Evolutionary conservation across 2,329 filamentous ascomycete species (phyloP).

Genomic region (Epichloe gansuensis): DNA sequence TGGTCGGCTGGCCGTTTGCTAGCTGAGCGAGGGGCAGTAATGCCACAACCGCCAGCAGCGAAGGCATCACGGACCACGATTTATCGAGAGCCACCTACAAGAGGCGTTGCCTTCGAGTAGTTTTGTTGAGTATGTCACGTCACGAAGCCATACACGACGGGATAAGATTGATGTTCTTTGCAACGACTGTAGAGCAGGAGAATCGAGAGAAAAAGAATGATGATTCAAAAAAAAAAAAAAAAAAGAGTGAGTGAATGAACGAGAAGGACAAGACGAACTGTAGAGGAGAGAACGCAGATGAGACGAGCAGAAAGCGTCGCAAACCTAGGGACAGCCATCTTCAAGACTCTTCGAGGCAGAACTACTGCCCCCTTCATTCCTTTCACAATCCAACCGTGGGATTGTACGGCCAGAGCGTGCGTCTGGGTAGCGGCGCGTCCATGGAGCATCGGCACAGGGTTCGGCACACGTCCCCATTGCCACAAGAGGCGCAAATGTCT

Average conservation of each 20-base stretch:
- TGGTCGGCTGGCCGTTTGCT: conserved; percentile 27
- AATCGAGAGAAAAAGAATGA: background rate
- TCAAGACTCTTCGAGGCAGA: conserved; percentile 19
- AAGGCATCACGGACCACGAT: conserved; percentile 15
- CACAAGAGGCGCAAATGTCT: conserved; percentile 20
- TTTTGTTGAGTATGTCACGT: background rate
- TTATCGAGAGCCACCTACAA: background rate
- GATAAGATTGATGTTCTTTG: background rate
- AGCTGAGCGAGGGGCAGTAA: conserved; percentile 18
- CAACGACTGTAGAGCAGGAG: background rate
- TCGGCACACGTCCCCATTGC: conserved; percentile 13
- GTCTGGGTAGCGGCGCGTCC: background rate
- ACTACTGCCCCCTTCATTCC: conserved; percentile 29
- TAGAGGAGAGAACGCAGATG: conserved; percentile 1
- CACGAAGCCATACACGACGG: conserved; percentile 1
- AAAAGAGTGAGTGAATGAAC: background rate
- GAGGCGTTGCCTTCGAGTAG: background rate
- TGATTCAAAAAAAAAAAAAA: background rate
- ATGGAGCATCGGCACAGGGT: conserved; percentile 4
- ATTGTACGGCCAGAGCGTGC: conserved; percentile 5
- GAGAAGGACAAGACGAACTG: conserved; percentile 1
- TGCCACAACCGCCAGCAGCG: conserved; percentile 15
- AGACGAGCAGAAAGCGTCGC: conserved; percentile 5
- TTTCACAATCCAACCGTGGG: conserved; percentile 12
- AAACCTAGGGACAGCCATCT: conserved; percentile 8